phyloP scores from a whole-genome alignment of 2,329 filamentous ascomycete genomes.

The Fusarium mundagurra region DNA sequence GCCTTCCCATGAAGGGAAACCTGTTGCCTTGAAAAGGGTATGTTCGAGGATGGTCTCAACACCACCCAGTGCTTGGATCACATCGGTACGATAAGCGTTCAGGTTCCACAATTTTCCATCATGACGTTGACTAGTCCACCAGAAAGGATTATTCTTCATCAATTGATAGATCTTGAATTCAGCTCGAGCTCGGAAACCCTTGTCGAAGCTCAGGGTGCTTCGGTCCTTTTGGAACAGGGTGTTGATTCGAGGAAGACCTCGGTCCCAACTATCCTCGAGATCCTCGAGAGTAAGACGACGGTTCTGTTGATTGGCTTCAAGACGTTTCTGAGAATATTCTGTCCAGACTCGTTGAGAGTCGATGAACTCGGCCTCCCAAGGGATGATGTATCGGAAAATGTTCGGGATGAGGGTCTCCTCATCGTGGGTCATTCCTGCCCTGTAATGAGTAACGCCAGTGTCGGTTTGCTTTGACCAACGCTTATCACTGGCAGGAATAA shows the following conservation, averaged over 20 bases:
- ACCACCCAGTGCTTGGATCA: conserved; percentile 94
- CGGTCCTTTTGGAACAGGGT: conserved; percentile 98
- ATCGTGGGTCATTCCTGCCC: conserved; percentile 97
- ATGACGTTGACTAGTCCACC: conserved; percentile 98
- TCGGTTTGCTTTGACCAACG: conserved; percentile 99
- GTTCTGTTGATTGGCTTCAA: conserved; percentile 98
- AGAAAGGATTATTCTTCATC: conserved; percentile 99
- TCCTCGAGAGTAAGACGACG: conserved; percentile 93
- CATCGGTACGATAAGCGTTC: conserved; percentile 94
- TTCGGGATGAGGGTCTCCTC: conserved; percentile 98
- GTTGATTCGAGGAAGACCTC: conserved; percentile 96
- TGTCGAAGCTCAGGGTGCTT: conserved; percentile 97
- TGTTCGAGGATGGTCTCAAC: conserved; percentile 98
- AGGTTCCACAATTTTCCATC: conserved; percentile 98
- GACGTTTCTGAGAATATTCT: conserved; percentile 96
- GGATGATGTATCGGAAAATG: conserved; percentile 99
- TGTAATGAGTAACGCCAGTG: conserved; percentile 95
- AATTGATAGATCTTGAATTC: conserved; percentile 99
- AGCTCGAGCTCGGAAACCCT: conserved; percentile 92
- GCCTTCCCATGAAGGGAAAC: conserved; percentile 96
- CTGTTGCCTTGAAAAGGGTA: conserved; percentile 95
- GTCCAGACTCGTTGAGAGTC: conserved; percentile 99
- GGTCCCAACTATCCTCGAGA: conserved; percentile 97
- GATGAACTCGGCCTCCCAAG: conserved; percentile 98
- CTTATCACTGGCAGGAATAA: conserved; percentile 97